Evolutionary conservation across 108 stramenopile genomes (phyloP), one percentile per base, ranked within the genome.

Genomic region (Poteriospumella lacustris): DNA sequence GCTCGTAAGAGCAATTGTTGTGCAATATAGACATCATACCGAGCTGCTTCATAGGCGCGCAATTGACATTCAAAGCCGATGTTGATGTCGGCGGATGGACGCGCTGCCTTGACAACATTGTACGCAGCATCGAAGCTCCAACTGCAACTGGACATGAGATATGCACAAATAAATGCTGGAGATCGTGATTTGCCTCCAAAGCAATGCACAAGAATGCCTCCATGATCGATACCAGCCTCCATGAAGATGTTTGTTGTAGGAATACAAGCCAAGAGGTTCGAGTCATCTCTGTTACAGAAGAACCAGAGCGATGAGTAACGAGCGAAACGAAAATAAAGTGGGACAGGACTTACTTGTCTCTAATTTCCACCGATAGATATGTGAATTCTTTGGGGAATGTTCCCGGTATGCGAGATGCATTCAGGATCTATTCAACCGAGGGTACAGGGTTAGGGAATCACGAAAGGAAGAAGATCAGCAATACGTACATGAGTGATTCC

Each of bases 131-230:
- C 76, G 44, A 62, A 76, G 5, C 5, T 73, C 41, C 36, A 73
- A 15, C 5, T 9, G 28, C 19, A 73, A 19, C 44, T 12, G 19
- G 56, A 58, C 82, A 85, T 81, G 29, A 85, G 78, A 56, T 78
- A 83, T 0, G 82, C 84, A 44, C 42, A 60, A 9, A 81, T 44
- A 29, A 85, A 79, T 1, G 83, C 84, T 0, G 84, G 82, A 2
- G 82, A 83, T 19, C 84, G 79, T 1, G 82, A 83, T 3, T 79
- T 58, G 1, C 84, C 84, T 1, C 82, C 84, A 36, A 75, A 78
- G 44, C 84, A 85, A 76, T 85, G 84, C n/a, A 85, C 83, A 38
- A 85, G 56, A n/a, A 85, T 81, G 2, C 80, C 80, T 33, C 84
- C 84, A 38, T 83, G 80, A 39, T 83, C 80, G 29, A 81, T 58